Evolutionary conservation across 345 rosid genomes (phyloP).

Genomic region (Alliaria petiolata): DNA sequence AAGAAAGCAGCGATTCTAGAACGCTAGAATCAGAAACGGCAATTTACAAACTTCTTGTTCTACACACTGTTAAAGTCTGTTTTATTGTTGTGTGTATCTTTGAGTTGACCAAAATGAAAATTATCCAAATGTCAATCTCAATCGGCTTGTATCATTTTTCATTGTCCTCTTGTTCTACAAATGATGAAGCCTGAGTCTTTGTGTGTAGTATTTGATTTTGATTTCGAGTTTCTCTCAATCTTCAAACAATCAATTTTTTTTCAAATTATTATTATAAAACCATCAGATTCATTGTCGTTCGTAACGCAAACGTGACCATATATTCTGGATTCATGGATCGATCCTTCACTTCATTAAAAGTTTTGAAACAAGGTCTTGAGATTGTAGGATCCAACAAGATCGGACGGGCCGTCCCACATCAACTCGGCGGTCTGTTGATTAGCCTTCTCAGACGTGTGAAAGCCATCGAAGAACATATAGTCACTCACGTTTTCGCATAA

Average conservation of each 20-base stretch:
- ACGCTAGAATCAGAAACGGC: too few species aligned
- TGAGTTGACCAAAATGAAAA: neutral
- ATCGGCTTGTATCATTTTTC: neutral
- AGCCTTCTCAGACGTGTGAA: slow-evolving; percentile 35
- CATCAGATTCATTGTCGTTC: neutral
- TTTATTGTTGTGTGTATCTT: neutral
- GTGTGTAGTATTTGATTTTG: neutral
- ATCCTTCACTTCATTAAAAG: neutral
- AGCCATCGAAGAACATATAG: slow-evolving; percentile 40
- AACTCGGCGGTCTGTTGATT: slow-evolving; percentile 37
- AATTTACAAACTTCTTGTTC: too few species aligned
- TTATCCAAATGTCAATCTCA: neutral
- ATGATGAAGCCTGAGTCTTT: neutral
- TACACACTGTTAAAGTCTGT: neutral
- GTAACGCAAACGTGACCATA: neutral
- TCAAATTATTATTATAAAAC: neutral
- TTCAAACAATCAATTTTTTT: neutral
- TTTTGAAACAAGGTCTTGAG: slow-evolving; percentile 31
- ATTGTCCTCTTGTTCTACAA: neutral
- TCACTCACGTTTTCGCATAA: slow-evolving; percentile 31
- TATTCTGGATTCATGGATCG: neutral
- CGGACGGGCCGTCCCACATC: slow-evolving; percentile 38
- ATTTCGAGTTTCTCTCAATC: neutral
- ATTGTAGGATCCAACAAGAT: slow-evolving; percentile 30
- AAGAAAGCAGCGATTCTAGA: neutral